Conservation (phyloP, 2,329 filamentous ascomycete genomes). For the Neonectria punicea region DNA sequence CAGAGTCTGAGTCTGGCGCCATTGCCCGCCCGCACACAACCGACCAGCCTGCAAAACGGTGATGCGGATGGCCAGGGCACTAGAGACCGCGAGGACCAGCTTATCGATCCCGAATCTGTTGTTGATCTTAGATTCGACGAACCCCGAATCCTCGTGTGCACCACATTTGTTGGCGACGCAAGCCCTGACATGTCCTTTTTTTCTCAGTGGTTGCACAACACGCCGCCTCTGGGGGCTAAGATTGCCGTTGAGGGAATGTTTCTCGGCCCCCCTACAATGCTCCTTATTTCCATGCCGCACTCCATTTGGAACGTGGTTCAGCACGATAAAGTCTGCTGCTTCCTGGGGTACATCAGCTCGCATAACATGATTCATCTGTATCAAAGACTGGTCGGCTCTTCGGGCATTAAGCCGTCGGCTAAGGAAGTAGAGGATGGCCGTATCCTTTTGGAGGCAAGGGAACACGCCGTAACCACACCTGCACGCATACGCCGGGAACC, state of each 20-base stretch:
- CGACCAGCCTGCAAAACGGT: constrained; percentile 45
- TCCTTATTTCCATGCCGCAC: constrained; percentile 73
- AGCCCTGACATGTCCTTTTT: constrained; percentile 74
- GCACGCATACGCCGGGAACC: constrained; percentile 42
- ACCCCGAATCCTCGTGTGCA: constrained; percentile 71
- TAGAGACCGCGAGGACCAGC: constrained; percentile 49
- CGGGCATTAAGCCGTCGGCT: constrained; percentile 56
- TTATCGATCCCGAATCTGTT: constrained; percentile 60
- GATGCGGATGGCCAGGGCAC: constrained; percentile 38
- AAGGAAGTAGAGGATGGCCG: constrained; percentile 68
- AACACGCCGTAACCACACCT: constrained; percentile 53
- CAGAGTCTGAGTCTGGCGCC: constrained; percentile 65
- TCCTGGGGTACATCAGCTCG: constrained; percentile 72
- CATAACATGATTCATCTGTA: constrained; percentile 75
- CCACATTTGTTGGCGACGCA: constrained; percentile 73
- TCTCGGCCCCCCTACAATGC: constrained; percentile 72
- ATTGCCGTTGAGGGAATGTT: constrained; percentile 76
- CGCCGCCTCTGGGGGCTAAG: constrained; percentile 65
- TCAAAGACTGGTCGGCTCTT: constrained; percentile 63
- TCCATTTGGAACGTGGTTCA: constrained; percentile 72
- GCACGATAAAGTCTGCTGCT: constrained; percentile 74
- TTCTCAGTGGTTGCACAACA: constrained; percentile 72
- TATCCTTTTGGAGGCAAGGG: constrained; percentile 65
- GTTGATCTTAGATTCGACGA: constrained; percentile 71
- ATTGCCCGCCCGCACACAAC: constrained; percentile 48